These are phyloP conservation scores for Torrubiella hemipterigena DNA, from an alignment of 2,329 filamentous ascomycete species.

Conservation along the genomic window DNA sequence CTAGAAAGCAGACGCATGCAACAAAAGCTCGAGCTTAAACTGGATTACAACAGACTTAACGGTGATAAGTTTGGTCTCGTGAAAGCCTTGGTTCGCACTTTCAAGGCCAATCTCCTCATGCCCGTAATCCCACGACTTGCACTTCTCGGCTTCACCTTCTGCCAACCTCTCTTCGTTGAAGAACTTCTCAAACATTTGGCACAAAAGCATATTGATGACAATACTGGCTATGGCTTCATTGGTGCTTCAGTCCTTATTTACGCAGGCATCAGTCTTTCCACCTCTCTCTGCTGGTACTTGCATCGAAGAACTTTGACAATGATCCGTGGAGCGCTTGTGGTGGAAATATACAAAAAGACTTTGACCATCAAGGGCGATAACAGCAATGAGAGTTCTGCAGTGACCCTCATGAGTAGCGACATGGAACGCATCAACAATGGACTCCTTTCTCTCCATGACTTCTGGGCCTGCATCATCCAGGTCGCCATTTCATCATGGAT, in stretches of 20 bases:
- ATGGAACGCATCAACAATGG: slow-evolving; percentile 20
- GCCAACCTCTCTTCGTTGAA: slow-evolving; percentile 25
- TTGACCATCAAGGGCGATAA: slow-evolving; percentile 12
- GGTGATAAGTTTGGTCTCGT: slow-evolving; percentile 11
- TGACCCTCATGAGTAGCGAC: slow-evolving; percentile 27
- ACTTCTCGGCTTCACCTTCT: slow-evolving; percentile 22
- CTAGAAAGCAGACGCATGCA: slow-evolving; percentile 7
- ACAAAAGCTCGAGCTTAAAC: slow-evolving; percentile 2
- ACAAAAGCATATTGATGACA: slow-evolving; percentile 11
- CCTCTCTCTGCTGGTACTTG: slow-evolving; percentile 20
- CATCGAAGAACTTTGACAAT: slow-evolving; percentile 16
- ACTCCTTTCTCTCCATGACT: slow-evolving; percentile 17
- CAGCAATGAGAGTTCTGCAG: slow-evolving; percentile 16
- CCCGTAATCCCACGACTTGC: slow-evolving; percentile 18
- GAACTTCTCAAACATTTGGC: slow-evolving; percentile 18
- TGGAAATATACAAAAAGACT: slow-evolving; percentile 19
- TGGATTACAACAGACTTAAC: not conserved
- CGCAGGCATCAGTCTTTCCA: slow-evolving; percentile 19
- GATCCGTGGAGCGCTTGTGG: slow-evolving; percentile 15
- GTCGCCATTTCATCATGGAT: slow-evolving; percentile 20
- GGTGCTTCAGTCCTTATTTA: slow-evolving; percentile 19
- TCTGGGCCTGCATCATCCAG: slow-evolving; percentile 21
- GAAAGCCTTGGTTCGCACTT: slow-evolving; percentile 11
- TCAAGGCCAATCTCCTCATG: slow-evolving; percentile 14
- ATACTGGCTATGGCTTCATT: slow-evolving; percentile 18